Base-by-base conservation (phyloP, 495 filamentous ascomycete species). In the Daldinia concentrica region DNA sequence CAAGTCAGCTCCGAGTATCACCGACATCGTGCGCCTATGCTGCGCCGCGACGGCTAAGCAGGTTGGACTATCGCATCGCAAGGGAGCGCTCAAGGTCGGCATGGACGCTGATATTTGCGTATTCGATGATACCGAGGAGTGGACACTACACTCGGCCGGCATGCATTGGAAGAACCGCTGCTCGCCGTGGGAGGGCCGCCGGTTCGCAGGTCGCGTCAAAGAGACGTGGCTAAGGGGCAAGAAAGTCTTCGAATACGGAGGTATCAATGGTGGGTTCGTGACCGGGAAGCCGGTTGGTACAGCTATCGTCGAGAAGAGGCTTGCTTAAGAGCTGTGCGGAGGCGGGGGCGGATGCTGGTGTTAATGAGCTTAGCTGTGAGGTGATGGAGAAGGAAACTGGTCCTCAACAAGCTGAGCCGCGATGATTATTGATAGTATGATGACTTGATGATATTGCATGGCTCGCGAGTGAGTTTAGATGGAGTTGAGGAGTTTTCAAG, bases 161-260 rank as follows among this genome's bases (percentile, higher is more conserved):
- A 97, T 99, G 95, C 86, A 95, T 43, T 99, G 97, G 87, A 88
- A 94, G 73, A 98, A 99, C 78, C 96, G 97, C 79, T 92, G 93
- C 82, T 92, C 89, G 26, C 95, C 95, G 2, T 99, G 97, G 83
- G 92, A 98, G 80, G 93, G 93, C 26, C 90, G 89, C 72, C 86
- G 79, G 6, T 88, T 99, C 76, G 86, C 83, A 62, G 95, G 95
- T 0, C 86, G 92, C 68, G 95, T 98, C 14, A 86, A 82, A 58
- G 93, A 97, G 85, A 98, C 95, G 8, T 98, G 93, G 93, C 76
- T 99, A 48, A 83, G 95, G 36, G 95, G 95, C 1, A 80, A 82
- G 69, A 90, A 86, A 77, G 86, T 98, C 30, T 97, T 91, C 78
- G 85, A 87, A 70, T 61, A 81, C 7, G 79, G 79, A 12, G 83